Conservation (phyloP, 2,329 filamentous ascomycete genomes). For the Aureobasidium sp. region DNA sequence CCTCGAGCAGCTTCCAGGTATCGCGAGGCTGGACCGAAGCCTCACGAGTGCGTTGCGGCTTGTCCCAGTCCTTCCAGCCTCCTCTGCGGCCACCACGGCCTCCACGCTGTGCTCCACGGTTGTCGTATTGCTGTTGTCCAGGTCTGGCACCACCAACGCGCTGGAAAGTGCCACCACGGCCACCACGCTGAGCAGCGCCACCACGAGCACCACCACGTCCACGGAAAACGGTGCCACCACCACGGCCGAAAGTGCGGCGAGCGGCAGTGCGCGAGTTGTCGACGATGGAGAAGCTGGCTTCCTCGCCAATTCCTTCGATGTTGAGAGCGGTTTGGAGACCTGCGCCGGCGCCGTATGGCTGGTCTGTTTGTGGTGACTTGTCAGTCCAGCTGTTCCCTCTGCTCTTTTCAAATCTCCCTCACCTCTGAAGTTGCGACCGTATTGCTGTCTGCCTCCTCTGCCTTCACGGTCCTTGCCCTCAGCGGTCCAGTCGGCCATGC, state of each 20-base stretch:
- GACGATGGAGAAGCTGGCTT: constrained; percentile 95
- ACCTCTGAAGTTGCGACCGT: constrained; percentile 92
- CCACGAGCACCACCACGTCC: constrained; percentile 60
- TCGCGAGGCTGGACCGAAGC: constrained; percentile 93
- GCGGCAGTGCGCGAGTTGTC: constrained; percentile 83
- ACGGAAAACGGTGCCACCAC: constrained; percentile 83
- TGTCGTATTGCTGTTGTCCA: constrained; percentile 65
- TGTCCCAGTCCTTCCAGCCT: constrained; percentile 98
- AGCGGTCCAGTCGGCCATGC: constrained; percentile 96
- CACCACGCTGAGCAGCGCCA: constrained; percentile 59
- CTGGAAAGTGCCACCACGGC: constrained; percentile 59
- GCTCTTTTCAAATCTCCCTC: neutral
- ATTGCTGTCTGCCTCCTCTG: constrained; percentile 74
- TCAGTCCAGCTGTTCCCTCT: neutral
- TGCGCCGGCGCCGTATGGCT: constrained; percentile 88
- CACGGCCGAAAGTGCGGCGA: constrained; percentile 74
- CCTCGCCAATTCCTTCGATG: constrained; percentile 86
- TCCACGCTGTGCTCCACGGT: constrained; percentile 57
- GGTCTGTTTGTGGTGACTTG: constrained; percentile 44
- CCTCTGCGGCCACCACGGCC: constrained; percentile 76
- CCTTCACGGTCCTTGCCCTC: constrained; percentile 70
- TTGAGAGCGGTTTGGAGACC: constrained; percentile 70
- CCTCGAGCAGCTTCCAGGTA: constrained; percentile 91
- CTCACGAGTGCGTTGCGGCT: constrained; percentile 92
- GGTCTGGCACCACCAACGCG: constrained; percentile 59